Conservation (phyloP, 805 yeast genomes). For the Candida germanica region DNA sequence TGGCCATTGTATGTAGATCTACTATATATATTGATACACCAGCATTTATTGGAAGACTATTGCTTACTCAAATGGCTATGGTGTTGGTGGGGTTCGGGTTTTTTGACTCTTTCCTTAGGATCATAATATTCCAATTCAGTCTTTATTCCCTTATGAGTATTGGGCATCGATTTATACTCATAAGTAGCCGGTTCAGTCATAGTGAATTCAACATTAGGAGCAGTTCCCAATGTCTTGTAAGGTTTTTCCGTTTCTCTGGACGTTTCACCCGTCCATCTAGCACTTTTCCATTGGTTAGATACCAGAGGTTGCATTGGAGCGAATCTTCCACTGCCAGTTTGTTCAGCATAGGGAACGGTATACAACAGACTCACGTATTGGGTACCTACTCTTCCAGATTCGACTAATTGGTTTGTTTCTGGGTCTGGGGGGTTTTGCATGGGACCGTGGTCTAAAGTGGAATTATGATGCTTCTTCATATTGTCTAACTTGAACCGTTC, state of each 20-base stretch:
- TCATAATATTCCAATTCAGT: slow-evolving; percentile 2
- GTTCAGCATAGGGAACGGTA: slow-evolving; percentile 13
- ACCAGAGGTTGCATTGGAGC: slow-evolving; percentile 15
- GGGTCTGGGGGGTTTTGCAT: slow-evolving; percentile 10
- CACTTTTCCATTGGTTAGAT: slow-evolving; percentile 3
- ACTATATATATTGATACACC: too few relatives aligned
- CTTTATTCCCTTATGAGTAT: slow-evolving; percentile 7
- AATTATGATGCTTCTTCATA: slow-evolving; percentile 5
- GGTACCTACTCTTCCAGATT: background rate
- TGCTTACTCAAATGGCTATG: background rate
- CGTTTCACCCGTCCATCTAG: slow-evolving; percentile 3
- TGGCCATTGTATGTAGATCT: too few relatives aligned
- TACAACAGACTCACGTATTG: too few relatives aligned
- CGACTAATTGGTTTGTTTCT: background rate
- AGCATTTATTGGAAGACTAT: too few relatives aligned
- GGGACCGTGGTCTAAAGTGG: slow-evolving; percentile 6
- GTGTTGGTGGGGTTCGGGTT: background rate
- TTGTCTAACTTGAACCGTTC: slow-evolving; percentile 7
- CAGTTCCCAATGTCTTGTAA: slow-evolving; percentile 1
- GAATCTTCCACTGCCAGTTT: slow-evolving; percentile 12
- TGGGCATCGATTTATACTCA: slow-evolving; percentile 5
- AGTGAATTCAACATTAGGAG: slow-evolving; percentile 11
- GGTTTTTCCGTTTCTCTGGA: background rate
- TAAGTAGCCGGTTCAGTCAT: slow-evolving; percentile 15
- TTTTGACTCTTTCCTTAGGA: slow-evolving; percentile 2